These are phyloP conservation scores for Eremothecium coryli DNA, from an alignment of 1,139 yeast species.

Conservation along the genomic window DNA sequence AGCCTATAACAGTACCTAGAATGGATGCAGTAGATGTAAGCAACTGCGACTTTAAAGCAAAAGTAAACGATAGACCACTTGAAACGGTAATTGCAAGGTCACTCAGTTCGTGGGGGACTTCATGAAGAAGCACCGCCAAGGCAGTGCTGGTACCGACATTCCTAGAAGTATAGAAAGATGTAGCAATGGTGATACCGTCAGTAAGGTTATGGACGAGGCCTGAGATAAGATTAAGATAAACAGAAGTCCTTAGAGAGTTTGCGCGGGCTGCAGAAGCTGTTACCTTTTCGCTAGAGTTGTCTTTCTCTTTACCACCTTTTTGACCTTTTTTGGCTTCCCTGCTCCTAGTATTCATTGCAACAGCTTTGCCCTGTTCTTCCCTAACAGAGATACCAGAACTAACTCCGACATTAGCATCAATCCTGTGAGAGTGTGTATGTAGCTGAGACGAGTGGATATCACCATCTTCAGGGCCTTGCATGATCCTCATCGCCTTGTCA, in stretches of 20 bases:
- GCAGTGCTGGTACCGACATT: conserved; percentile 55
- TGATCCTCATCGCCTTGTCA: conserved; percentile 47
- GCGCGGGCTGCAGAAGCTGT: background rate
- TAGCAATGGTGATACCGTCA: conserved; percentile 60
- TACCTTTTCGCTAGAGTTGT: background rate
- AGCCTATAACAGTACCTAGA: conserved; percentile 54
- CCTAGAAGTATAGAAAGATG: conserved; percentile 51
- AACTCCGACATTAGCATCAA: conserved; percentile 1
- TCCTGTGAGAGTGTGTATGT: conserved; percentile 16
- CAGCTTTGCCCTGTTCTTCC: conserved; percentile 1
- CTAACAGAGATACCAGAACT: conserved; percentile 10
- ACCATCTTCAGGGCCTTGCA: conserved; percentile 35
- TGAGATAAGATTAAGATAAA: conserved; percentile 52
- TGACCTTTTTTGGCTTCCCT: conserved; percentile 3
- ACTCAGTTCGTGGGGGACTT: conserved; percentile 67
- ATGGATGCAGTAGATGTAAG: conserved; percentile 55
- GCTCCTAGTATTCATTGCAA: conserved; percentile 3
- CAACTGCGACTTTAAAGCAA: conserved; percentile 55
- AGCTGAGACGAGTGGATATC: conserved; percentile 36
- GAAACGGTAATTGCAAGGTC: conserved; percentile 60
- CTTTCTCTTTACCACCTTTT: background rate
- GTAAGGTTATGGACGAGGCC: conserved; percentile 62
- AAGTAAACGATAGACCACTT: conserved; percentile 53
- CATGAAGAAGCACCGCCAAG: conserved; percentile 59
- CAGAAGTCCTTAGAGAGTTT: conserved; percentile 35